These are phyloP conservation scores for Tolypocladium ophioglossoides DNA, from an alignment of 2,329 filamentous ascomycete species.

Conservation along the genomic window DNA sequence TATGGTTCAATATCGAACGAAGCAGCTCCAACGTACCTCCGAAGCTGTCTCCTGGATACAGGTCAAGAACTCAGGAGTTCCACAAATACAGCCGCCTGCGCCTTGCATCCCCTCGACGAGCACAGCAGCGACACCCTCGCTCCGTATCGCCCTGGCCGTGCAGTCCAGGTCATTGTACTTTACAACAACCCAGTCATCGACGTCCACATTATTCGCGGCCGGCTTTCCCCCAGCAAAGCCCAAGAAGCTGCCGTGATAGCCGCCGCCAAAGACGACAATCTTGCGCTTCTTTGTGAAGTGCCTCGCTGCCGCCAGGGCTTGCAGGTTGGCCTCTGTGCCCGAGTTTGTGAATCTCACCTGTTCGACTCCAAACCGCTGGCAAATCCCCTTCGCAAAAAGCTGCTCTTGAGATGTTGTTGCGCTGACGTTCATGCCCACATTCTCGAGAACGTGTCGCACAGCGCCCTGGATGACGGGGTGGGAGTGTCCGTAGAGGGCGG, in stretches of 20 bases:
- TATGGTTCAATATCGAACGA: background rate
- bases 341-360: constrained; percentile 53
- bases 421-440: constrained; percentile 43
- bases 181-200: constrained; percentile 46
- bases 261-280: constrained; percentile 40
- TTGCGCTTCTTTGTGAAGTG: constrained; percentile 32
- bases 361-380: constrained; percentile 42
- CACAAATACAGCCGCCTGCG: constrained; percentile 46
- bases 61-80: constrained; percentile 36
- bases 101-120: constrained; percentile 59
- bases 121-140: constrained; percentile 46
- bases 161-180: constrained; percentile 49
- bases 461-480: constrained; percentile 41
- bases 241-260: constrained; percentile 25
- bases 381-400: constrained; percentile 39
- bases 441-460: constrained; percentile 31
- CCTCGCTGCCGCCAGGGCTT: constrained; percentile 45
- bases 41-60: constrained; percentile 37
- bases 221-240: constrained; percentile 21
- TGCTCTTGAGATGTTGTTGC: constrained; percentile 40
- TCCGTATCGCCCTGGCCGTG: constrained; percentile 30
- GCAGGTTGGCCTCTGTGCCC: constrained; percentile 54
- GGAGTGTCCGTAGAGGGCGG: constrained; percentile 56
- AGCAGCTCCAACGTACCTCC: constrained; percentile 11
- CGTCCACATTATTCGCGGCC: constrained; percentile 36